phyloP scores from a whole-genome alignment of 225 moss, liverwort and hornwort species.

The Polytrichum formosum region DNA sequence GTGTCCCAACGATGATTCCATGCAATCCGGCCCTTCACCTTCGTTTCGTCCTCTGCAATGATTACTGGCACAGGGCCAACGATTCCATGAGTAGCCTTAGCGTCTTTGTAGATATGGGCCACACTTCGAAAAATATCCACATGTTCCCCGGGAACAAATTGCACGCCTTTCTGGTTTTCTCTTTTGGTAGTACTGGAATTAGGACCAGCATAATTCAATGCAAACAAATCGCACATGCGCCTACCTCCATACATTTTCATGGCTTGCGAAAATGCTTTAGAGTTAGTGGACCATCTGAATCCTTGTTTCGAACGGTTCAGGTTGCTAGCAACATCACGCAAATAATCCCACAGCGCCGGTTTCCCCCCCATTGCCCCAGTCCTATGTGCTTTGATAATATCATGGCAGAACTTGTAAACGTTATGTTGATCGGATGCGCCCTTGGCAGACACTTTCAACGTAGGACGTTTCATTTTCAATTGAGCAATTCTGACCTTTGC shows the following conservation, averaged over 20 bases:
- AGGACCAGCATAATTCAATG: background rate
- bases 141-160: background rate
- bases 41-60: conserved; percentile 1
- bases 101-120: background rate
- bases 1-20: no score
- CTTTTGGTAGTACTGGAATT: background rate
- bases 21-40: background rate
- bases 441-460: background rate
- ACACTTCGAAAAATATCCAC: background rate
- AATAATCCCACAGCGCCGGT: background rate
- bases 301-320: background rate
- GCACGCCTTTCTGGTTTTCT: background rate
- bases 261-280: background rate
- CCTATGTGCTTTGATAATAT: background rate
- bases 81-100: background rate
- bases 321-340: background rate
- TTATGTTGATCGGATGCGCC: background rate
- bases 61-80: background rate
- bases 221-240: background rate
- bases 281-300: background rate
- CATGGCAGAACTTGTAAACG: background rate
- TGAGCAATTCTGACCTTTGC: background rate
- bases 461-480: background rate
- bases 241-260: conserved; percentile 3
- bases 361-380: background rate